Conservation (phyloP, 2,329 filamentous ascomycete genomes). For the Exophiala mesophila region DNA sequence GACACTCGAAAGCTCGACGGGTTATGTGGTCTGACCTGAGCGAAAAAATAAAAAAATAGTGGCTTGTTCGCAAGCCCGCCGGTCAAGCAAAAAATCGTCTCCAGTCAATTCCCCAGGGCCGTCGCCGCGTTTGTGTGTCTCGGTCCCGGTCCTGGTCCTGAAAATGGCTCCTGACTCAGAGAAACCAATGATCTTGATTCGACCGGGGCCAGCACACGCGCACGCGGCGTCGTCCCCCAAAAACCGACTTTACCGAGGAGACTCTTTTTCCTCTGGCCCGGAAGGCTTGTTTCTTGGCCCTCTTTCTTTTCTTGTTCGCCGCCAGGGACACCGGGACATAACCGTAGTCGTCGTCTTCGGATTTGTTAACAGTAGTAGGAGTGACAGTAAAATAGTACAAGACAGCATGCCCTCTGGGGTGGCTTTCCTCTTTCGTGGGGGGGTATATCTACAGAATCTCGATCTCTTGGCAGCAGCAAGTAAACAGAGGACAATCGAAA, state of each 20-base stretch:
- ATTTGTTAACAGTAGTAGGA: slow-evolving; percentile 24
- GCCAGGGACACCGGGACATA: slow-evolving; percentile 19
- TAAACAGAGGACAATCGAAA: slow-evolving; percentile 31
- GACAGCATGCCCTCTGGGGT: slow-evolving; percentile 18
- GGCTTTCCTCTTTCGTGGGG: slow-evolving; percentile 15
- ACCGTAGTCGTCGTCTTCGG: slow-evolving; percentile 18
- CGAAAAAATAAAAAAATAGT: slow-evolving; percentile 11
- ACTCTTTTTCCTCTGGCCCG: slow-evolving; percentile 18
- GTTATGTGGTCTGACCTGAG: slow-evolving; percentile 18
- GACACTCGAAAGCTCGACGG: slow-evolving; percentile 17
- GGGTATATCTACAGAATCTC: slow-evolving; percentile 27
- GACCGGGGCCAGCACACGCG: slow-evolving; percentile 5
- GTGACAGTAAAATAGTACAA: slow-evolving; percentile 25
- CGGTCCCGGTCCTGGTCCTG: slow-evolving; percentile 11
- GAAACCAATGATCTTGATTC: slow-evolving; percentile 8
- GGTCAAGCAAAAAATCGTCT: slow-evolving; percentile 11
- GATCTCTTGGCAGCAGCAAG: slow-evolving; percentile 29
- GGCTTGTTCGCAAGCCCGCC: slow-evolving; percentile 9
- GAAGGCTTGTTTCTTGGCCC: slow-evolving; percentile 5
- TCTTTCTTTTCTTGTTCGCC: slow-evolving; percentile 15
- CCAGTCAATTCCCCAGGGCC: slow-evolving; percentile 8
- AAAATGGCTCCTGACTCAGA: slow-evolving; percentile 8
- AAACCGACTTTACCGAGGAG: neutral
- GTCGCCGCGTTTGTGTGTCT: neutral
- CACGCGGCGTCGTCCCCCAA: neutral